Evolutionary conservation across 768 basidiomycete genomes (phyloP), one percentile per base, ranked within the genome.

Genomic region (Boletellus ananas): DNA sequence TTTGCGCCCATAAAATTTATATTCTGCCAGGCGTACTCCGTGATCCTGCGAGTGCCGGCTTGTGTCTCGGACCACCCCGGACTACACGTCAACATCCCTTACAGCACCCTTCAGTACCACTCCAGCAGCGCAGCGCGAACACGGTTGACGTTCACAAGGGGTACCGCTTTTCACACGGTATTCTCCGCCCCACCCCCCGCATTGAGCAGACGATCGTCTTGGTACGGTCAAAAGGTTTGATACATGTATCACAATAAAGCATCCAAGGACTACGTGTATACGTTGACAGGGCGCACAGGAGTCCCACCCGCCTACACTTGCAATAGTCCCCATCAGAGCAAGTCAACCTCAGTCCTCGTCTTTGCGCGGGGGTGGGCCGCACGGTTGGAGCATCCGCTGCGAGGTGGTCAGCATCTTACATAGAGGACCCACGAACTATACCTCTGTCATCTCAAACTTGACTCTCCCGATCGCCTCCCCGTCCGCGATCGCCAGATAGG

Each of bases 381-480:
- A 95, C 16, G 94, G 94, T 65, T 94, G 92, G 16, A 96, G 78
- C 92, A 94, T 94, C 47, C 87, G 80, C 93, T 95, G 49, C 34
- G 52, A 23, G 31, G 34, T 40, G 18, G 49, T 63, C 10, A 60
- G 70, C 62, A 25, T 71, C 72, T 9, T 29, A 18, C 4, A 33
- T 27, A 47, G 43, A 29, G 18, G 34, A 16, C 11, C 7, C 5
- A 29, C 18, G 18, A 45, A 12, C 34, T 65, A 17, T 51, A 94
- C 95, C 87, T 98, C 94, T 1, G 90, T 85, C 85, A 96, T 87
- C 73, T 99, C 95, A 63, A 96, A 97, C 64, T 82, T 92, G 3
- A 85, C 75, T 37, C 96, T 74, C 9, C 90, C 96, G 47, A 86
- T 81, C n/a, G 90, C 78, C 68, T 97, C 94, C 3, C 93, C 92